Conservation (phyloP, 768 basidiomycete species). For the Sarcomyxa edulis region DNA sequence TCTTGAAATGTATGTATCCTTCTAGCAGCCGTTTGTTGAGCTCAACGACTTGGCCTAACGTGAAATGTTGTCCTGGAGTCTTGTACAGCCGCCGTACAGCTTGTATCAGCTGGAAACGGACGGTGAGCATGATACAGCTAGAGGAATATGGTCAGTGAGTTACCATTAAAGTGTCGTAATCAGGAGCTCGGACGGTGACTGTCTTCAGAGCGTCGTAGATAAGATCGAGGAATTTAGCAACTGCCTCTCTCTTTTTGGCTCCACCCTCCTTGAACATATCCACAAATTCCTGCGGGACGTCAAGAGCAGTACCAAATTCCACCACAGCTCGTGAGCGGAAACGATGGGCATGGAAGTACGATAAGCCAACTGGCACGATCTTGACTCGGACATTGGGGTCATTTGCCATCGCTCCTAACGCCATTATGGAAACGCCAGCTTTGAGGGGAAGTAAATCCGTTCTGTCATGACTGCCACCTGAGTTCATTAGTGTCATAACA, state of each 20-base stretch:
- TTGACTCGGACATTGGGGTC: slow-evolving; percentile 83
- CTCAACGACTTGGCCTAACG: slow-evolving; percentile 93
- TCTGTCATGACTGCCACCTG: slow-evolving; percentile 97
- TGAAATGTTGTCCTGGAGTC: slow-evolving; percentile 89
- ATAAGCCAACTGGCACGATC: slow-evolving; percentile 82
- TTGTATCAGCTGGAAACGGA: slow-evolving; percentile 83
- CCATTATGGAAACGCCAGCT: slow-evolving; percentile 97
- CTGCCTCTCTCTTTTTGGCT: slow-evolving; percentile 81
- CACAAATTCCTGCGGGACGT: slow-evolving; percentile 86
- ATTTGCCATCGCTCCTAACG: slow-evolving; percentile 94
- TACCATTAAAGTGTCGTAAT: slow-evolving; percentile 98
- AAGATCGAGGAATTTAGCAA: slow-evolving; percentile 81
- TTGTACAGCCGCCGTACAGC: slow-evolving; percentile 91
- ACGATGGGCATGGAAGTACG: slow-evolving; percentile 73
- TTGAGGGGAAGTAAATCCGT: slow-evolving; percentile 95
- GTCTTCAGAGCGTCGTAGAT: slow-evolving; percentile 93
- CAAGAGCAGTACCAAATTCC: slow-evolving; percentile 89
- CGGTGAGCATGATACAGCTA: slow-evolving; percentile 5
- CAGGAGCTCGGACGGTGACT: slow-evolving; percentile 92
- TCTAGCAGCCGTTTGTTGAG: slow-evolving; percentile 89
- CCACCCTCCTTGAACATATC: slow-evolving; percentile 92
- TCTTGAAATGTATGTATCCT: slow-evolving; percentile 88
- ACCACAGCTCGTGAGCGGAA: slow-evolving; percentile 97
- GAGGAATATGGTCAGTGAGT: slow-evolving; percentile 15
- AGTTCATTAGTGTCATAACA: neutral